Evolutionary conservation across 2,329 filamentous ascomycete genomes (phyloP).

Genomic region (Exophiala xenobiotica): DNA sequence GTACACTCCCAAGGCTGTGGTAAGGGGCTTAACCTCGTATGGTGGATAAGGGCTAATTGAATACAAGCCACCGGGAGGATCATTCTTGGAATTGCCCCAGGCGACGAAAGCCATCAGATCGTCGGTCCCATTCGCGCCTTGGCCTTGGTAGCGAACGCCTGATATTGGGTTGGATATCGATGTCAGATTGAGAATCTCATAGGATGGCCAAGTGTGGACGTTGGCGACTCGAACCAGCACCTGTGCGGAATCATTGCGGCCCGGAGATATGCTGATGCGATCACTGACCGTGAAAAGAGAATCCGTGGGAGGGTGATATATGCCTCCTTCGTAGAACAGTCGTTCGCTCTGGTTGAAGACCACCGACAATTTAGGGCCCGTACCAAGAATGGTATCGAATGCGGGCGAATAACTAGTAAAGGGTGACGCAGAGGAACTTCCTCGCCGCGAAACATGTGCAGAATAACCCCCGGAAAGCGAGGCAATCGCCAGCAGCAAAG

Average conservation of each 20-base stretch:
- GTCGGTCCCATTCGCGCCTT: neutral
- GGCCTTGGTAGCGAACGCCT: neutral
- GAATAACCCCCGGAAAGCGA: neutral
- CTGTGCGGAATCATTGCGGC: constrained; percentile 1
- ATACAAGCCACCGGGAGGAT: constrained; percentile 5
- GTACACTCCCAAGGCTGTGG: constrained; percentile 14
- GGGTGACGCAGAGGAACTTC: neutral
- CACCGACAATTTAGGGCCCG: constrained; percentile 2
- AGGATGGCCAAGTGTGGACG: neutral
- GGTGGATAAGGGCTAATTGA: constrained; percentile 11
- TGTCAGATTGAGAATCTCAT: constrained; percentile 1
- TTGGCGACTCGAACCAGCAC: constrained; percentile 7
- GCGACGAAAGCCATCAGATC: neutral
- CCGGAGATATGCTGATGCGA: neutral
- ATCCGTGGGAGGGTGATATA: constrained; percentile 7
- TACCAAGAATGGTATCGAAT: constrained; percentile 2
- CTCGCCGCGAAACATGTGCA: neutral
- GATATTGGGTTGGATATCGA: constrained; percentile 1
- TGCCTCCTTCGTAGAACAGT: constrained; percentile 10
- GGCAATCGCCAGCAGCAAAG: neutral
- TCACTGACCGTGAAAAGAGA: constrained; percentile 8
- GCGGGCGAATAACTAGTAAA: constrained; percentile 2
- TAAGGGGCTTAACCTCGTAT: constrained; percentile 7
- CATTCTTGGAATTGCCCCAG: neutral
- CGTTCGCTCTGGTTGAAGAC: constrained; percentile 3